phyloP scores from a whole-genome alignment of 2,329 filamentous ascomycete species.

The Cladosporium sp. region DNA sequence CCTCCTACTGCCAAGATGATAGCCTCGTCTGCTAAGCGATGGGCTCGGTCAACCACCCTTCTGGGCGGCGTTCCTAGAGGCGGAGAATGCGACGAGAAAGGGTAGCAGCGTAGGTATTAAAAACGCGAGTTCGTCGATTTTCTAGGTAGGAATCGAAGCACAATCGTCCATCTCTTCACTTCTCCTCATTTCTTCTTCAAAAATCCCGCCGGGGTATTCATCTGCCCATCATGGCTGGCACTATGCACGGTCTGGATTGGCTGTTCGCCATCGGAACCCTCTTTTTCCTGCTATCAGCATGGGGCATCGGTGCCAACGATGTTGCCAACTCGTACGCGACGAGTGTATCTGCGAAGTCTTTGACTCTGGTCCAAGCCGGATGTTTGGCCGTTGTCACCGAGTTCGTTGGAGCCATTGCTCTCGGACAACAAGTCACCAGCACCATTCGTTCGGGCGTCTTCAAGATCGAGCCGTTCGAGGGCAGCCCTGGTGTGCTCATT shows the following conservation, averaged over 20 bases:
- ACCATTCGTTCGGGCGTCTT: slow-evolving; percentile 54
- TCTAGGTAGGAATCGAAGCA: neutral
- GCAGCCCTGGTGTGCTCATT: slow-evolving; percentile 48
- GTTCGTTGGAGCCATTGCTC: slow-evolving; percentile 46
- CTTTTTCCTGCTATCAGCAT: slow-evolving; percentile 59
- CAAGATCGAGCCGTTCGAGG: slow-evolving; percentile 38
- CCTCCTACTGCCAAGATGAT: neutral
- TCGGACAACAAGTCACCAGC: slow-evolving; percentile 47
- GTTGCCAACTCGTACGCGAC: slow-evolving; percentile 47
- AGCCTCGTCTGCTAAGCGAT: neutral
- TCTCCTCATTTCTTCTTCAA: neutral
- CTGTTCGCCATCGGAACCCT: slow-evolving; percentile 56
- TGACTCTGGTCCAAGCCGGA: slow-evolving; percentile 44
- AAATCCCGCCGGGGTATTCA: neutral
- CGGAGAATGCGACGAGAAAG: neutral
- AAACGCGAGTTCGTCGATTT: neutral
- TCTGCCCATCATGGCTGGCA: neutral
- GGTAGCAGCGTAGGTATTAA: neutral
- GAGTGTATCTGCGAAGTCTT: slow-evolving; percentile 41
- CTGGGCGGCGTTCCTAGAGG: neutral
- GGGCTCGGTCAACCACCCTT: neutral
- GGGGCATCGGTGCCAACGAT: slow-evolving; percentile 39
- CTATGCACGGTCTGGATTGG: neutral
- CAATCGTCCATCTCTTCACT: neutral
- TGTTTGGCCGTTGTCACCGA: slow-evolving; percentile 42